A percentile compares a stretch with the other conserved stretches of the same genome.
Conservation (phyloP, 2,329 filamentous ascomycete genomes). For the Fusarium fujikuroi region DNA sequence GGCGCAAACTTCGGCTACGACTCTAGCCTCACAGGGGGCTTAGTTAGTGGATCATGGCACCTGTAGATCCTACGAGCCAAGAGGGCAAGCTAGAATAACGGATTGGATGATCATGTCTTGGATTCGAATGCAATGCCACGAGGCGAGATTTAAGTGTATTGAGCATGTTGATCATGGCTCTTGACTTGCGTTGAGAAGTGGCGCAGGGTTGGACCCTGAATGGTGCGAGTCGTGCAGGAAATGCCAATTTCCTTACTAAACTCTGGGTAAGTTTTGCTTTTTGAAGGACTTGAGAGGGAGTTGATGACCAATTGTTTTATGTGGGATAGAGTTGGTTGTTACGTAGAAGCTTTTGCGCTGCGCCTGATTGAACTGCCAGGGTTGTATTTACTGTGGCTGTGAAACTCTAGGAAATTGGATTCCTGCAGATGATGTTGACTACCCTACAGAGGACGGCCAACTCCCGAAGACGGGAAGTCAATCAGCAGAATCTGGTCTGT, state of each 20-base stretch:
- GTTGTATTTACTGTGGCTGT: background rate
- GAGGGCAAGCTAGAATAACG: background rate
- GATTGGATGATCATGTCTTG: background rate
- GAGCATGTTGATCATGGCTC: background rate
- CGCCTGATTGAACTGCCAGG: background rate
- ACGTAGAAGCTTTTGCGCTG: background rate
- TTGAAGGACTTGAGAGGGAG: background rate
- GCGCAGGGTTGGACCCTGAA: background rate
- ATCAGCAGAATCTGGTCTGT: fast-evolving
- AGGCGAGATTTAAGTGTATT: background rate
- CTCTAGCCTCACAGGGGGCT: constrained; percentile 1
- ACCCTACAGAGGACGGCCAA: background rate
- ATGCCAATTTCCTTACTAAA: background rate
- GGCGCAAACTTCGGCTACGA: constrained; percentile 5
- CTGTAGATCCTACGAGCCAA: background rate
- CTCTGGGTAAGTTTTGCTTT: background rate
- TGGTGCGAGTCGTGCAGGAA: background rate
- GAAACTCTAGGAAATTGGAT: background rate
- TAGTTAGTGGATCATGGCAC: background rate
- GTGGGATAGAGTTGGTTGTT: background rate
- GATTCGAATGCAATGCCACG: background rate
- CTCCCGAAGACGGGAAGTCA: fast-evolving
- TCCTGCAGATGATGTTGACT: too few relatives aligned
- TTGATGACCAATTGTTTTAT: background rate
- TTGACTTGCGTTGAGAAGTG: background rate